These are phyloP conservation scores for Strobilomyces echinocephalus DNA, from an alignment of 768 basidiomycete species.

Conservation along the genomic window DNA sequence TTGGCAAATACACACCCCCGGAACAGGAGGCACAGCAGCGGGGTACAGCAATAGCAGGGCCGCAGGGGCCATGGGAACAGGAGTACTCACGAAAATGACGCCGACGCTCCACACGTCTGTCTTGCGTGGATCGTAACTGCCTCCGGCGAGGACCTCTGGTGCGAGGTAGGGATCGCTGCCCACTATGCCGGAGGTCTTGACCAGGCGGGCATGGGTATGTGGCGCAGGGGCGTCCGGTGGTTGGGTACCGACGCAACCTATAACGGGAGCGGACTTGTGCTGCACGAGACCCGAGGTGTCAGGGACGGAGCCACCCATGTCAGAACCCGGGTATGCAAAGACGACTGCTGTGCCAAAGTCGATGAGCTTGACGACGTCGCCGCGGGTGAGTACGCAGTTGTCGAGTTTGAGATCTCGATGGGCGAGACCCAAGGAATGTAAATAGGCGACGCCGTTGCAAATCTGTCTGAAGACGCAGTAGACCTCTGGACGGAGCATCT, in stretches of 20 bases:
- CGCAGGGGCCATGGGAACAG: not conserved
- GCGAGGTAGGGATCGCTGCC: slow-evolving; percentile 98
- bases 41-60: not conserved
- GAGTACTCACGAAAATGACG: slow-evolving; percentile 82
- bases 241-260: slow-evolving; percentile 19
- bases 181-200: slow-evolving; percentile 83
- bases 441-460: slow-evolving; percentile 95
- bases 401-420: slow-evolving; percentile 99
- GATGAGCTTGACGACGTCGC: slow-evolving; percentile 96
- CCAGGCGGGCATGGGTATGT: slow-evolving; percentile 38
- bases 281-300: slow-evolving; percentile 6
- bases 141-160: slow-evolving; percentile 82
- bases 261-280: slow-evolving; percentile 2
- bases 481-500: slow-evolving; percentile 97
- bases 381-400: slow-evolving; percentile 97
- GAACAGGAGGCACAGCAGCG: slow-evolving; percentile 1
- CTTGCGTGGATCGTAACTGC: slow-evolving; percentile 90
- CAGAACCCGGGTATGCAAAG: slow-evolving; percentile 95
- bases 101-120: slow-evolving; percentile 98
- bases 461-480: slow-evolving; percentile 99
- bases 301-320: slow-evolving; percentile 38
- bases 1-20: not conserved
- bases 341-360: slow-evolving; percentile 99
- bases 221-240: slow-evolving; percentile 27
- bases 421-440: slow-evolving; percentile 95